Evolutionary conservation across 306 rosid genomes (phyloP).

Genomic region (Nissolia schottii): DNA sequence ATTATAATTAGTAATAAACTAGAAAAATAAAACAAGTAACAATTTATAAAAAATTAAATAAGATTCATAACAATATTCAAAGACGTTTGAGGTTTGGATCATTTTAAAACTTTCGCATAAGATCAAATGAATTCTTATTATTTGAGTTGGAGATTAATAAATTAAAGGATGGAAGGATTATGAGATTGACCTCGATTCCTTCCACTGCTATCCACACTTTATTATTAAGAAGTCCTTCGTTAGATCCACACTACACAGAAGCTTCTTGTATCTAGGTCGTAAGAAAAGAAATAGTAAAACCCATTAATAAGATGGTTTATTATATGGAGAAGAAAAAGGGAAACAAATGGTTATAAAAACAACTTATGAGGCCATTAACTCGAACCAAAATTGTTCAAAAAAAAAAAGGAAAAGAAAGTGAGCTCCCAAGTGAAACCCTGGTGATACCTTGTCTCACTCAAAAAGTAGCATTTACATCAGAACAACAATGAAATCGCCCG

Average conservation of each 20-base stretch:
- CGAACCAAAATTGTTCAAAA: slow-evolving; percentile 26
- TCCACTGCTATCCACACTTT: too few relatives aligned
- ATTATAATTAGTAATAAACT: too few relatives aligned
- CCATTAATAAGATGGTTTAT: slow-evolving; percentile 39
- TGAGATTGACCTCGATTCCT: too few relatives aligned
- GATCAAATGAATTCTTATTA: too few relatives aligned
- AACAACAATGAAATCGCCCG: slow-evolving; percentile 82
- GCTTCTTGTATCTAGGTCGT: slow-evolving; percentile 97
- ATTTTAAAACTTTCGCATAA: too few relatives aligned
- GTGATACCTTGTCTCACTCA: slow-evolving; percentile 80
- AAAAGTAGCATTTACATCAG: slow-evolving; percentile 81
- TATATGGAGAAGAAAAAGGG: slow-evolving; percentile 7
- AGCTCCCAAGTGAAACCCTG: slow-evolving; percentile 58
- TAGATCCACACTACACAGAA: slow-evolving; percentile 95
- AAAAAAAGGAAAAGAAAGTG: slow-evolving; percentile 33
- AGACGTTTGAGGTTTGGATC: too few relatives aligned
- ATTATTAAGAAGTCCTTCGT: slow-evolving; percentile 98
- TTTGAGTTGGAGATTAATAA: too few relatives aligned
- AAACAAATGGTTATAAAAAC: slow-evolving; percentile 16
- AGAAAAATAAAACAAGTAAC: too few relatives aligned
- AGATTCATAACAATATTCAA: too few relatives aligned
- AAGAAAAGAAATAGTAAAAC: slow-evolving; percentile 43
- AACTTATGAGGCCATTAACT: slow-evolving; percentile 28
- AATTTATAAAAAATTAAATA: too few relatives aligned
- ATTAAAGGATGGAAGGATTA: too few relatives aligned